Evolutionary conservation across 2,329 filamentous ascomycete genomes (phyloP).

Genomic region (Alternaria atra): DNA sequence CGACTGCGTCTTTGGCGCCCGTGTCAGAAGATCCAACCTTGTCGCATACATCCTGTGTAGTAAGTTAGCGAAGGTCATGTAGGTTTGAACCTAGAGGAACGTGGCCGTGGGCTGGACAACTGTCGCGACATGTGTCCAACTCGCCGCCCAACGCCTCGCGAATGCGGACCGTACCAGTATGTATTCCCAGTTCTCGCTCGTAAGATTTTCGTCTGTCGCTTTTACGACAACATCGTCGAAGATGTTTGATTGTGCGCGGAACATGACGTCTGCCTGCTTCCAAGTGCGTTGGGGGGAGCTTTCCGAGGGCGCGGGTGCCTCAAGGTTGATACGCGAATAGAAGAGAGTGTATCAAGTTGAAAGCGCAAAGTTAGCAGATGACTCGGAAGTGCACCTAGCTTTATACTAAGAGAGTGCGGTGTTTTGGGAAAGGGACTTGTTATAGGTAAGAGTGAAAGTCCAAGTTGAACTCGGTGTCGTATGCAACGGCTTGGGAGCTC

Average conservation of each 20-base stretch:
- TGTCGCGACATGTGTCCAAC: constrained; percentile 2
- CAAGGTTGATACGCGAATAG: constrained; percentile 8
- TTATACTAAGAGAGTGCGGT: background rate
- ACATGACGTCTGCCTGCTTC: constrained; percentile 50
- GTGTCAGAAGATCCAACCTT: constrained; percentile 63
- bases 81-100: background rate
- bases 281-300: background rate
- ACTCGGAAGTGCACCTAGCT: background rate
- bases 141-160: background rate
- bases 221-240: constrained; percentile 78
- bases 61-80: constrained; percentile 19
- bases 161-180: constrained; percentile 62
- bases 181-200: constrained; percentile 79
- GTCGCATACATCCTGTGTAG: constrained; percentile 67
- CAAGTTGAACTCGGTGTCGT: constrained; percentile 22
- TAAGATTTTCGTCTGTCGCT: constrained; percentile 98
- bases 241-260: constrained; percentile 67
- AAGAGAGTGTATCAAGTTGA: background rate
- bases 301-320: constrained; percentile 15
- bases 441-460: constrained; percentile 11
- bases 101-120: background rate
- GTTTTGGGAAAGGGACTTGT: background rate
- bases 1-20: constrained; percentile 81
- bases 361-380: background rate
- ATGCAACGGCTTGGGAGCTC: constrained; percentile 33